Evolutionary conservation across 1,284 basidiomycete genomes (phyloP).

Genomic region (Malassezia slooffiae): DNA sequence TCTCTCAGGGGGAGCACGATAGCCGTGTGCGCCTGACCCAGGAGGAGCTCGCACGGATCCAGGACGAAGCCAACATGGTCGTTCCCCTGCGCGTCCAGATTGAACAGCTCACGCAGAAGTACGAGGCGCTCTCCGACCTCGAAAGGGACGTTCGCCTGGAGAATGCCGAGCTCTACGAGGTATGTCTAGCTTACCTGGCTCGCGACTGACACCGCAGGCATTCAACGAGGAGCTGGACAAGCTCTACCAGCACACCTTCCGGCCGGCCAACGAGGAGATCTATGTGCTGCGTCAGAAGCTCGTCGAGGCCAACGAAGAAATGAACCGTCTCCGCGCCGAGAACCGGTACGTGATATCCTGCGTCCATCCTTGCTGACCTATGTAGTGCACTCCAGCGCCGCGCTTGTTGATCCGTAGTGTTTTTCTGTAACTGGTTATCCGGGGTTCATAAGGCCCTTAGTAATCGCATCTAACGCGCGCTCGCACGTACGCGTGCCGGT

Average conservation of each 20-base stretch:
- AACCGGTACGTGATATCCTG: constrained; percentile 23
- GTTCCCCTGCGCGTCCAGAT: constrained; percentile 17
- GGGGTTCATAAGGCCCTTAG: too few species aligned
- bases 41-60: constrained; percentile 4
- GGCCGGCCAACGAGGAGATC: constrained; percentile 30
- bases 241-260: constrained; percentile 37
- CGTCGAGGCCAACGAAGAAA: constrained; percentile 21
- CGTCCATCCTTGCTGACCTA: too few species aligned
- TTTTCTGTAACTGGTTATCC: too few species aligned
- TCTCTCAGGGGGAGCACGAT: constrained; percentile 9
- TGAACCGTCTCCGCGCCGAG: constrained; percentile 20
- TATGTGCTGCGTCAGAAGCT: constrained; percentile 22
- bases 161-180: constrained; percentile 42
- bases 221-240: constrained; percentile 45
- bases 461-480: too few species aligned
- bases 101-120: constrained; percentile 25
- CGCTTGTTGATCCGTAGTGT: too few species aligned
- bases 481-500: too few species aligned
- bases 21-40: constrained; percentile 2
- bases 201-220: constrained; percentile 15
- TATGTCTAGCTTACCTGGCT: too few species aligned
- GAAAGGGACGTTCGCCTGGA: constrained; percentile 40
- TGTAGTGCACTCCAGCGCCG: too few species aligned
- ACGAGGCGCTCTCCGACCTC: constrained; percentile 30
- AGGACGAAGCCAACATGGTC: constrained; percentile 12